A percentile compares a stretch with the other conserved stretches of the same genome.
These are phyloP conservation scores for Cantharellus anzutake DNA, from an alignment of 768 basidiomycete genomes.

Conservation along the genomic window DNA sequence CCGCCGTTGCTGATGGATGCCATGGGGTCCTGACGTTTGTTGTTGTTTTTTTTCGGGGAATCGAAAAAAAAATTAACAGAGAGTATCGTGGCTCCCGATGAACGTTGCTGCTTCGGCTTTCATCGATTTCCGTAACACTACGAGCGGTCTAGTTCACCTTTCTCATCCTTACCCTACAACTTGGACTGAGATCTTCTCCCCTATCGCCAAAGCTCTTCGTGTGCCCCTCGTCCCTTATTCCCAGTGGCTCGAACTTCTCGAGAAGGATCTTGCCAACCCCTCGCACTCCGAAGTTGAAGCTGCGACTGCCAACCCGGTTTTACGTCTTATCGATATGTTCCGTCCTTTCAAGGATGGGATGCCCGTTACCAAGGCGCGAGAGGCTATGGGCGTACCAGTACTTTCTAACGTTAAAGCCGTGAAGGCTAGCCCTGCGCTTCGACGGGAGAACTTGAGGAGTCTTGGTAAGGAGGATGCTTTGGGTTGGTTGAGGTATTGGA, in stretches of 20 bases:
- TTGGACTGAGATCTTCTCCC: conserved; percentile 10
- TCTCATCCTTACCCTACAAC: conserved; percentile 12
- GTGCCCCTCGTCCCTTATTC: conserved; percentile 13
- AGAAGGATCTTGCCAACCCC: conserved; percentile 1
- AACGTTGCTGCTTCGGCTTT: conserved; percentile 13
- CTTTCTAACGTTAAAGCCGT: conserved; percentile 8
- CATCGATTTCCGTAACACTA: conserved; percentile 13
- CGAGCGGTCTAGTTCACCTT: conserved; percentile 10
- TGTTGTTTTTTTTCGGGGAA: not conserved
- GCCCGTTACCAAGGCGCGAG: not conserved
- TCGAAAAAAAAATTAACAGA: not conserved
- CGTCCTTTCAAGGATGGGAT: not conserved
- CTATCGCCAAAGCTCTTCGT: conserved; percentile 9
- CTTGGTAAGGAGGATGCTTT: conserved; percentile 4
- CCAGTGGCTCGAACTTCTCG: conserved; percentile 12
- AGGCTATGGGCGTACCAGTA: too few species aligned
- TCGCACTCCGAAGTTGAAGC: conserved; percentile 3
- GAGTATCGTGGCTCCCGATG: conserved; percentile 15
- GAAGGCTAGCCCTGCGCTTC: conserved; percentile 8
- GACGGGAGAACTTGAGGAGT: conserved; percentile 14
- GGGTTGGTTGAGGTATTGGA: conserved; percentile 4
- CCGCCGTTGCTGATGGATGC: too few species aligned
- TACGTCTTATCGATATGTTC: conserved; percentile 7
- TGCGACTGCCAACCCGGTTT: not conserved
- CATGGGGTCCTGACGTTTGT: not conserved